Base-by-base conservation (phyloP, 1,284 basidiomycete genomes). In the Coniophora puteana region DNA sequence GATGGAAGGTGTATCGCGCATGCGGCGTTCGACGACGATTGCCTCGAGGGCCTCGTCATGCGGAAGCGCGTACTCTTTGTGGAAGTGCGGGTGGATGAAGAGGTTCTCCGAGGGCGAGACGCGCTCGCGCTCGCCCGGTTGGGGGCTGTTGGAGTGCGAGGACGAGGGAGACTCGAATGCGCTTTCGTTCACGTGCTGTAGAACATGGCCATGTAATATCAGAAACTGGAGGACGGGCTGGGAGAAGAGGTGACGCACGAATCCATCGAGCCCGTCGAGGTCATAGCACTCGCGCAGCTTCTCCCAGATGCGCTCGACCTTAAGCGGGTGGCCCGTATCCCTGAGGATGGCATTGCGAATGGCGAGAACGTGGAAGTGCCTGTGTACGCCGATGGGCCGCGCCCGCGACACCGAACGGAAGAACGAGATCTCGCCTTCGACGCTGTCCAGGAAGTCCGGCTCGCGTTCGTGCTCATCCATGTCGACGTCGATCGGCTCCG, bases 361-460 rank as follows among this genome's bases (percentile, higher is more conserved):
- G 46, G 79, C 72, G 44, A 91, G 67, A 52, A 86, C 67, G 55
- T 90, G 86, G 65, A 91, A 89, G 61, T 87, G 76, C 20, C 78
- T 78, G 62, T 90, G 83, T 29, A 84, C 77, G 36, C 87, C 88
- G 41, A 90, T 76, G 0, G 87, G 88, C 41, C 88, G 70, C 6
- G 84, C 74, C 35, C 81, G 80, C 74, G 83, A 87, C 29, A 89
- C 68, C 2, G 84, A 80, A 38, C 83, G 76, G 55, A 89, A 89
- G 63, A 91, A 84, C 4, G 83, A 72, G 32, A 89, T 85, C 61
- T 90, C 88, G 29, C 87, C 87, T 52, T 84, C 79, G 42, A 88
- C 76, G 5, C 76, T 80, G 55, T 83, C 73, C 20, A 90, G 75
- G 53, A 84, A 76, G 22, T 59, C 59, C 16, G 46, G 42, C 24